Percentiles rank a stretch among this genome's conserved stretches.
phyloP scores from a whole-genome alignment of 2,329 filamentous ascomycete genomes.

The Botrytis cinerea region DNA sequence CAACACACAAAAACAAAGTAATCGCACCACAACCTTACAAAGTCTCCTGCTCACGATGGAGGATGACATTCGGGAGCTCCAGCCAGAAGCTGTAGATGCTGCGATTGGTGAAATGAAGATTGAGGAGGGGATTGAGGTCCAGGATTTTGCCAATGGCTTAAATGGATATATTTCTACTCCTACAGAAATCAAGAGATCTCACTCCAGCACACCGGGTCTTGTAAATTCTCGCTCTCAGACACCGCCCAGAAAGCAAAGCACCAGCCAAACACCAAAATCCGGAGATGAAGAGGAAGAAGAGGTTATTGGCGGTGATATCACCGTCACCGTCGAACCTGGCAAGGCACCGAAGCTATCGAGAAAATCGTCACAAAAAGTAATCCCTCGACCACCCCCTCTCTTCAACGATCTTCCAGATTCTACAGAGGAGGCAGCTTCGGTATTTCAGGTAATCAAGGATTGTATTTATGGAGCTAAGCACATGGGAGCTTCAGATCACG shows the following conservation, averaged over 20 bases:
- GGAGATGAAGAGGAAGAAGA: conserved; percentile 47
- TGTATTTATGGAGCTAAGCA: conserved; percentile 92
- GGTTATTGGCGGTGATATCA: conserved; percentile 60
- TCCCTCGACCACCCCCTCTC: conserved; percentile 62
- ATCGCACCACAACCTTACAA: conserved; percentile 19
- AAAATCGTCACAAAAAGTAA: conserved; percentile 70
- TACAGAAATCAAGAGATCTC: conserved; percentile 32
- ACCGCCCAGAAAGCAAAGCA: conserved; percentile 33
- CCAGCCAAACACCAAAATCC: conserved; percentile 40
- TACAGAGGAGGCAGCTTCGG: conserved; percentile 71
- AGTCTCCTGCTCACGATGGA: conserved; percentile 35
- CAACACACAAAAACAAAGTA: conserved; percentile 18
- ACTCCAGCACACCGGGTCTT: conserved; percentile 34
- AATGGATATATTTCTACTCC: conserved; percentile 30
- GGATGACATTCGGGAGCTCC: conserved; percentile 36
- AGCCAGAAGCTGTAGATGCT: conserved; percentile 38
- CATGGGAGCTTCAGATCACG: conserved; percentile 88
- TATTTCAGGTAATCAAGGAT: conserved; percentile 79
- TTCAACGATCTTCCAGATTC: conserved; percentile 77
- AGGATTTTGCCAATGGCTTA: conserved; percentile 35
- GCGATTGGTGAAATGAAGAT: conserved; percentile 42
- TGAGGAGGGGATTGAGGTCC: conserved; percentile 32
- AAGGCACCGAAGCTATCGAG: conserved; percentile 71
- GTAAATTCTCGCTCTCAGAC: conserved; percentile 35
- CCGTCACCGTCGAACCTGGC: conserved; percentile 64